Conservation (phyloP, 768 basidiomycete species). For the Suillus decipiens region DNA sequence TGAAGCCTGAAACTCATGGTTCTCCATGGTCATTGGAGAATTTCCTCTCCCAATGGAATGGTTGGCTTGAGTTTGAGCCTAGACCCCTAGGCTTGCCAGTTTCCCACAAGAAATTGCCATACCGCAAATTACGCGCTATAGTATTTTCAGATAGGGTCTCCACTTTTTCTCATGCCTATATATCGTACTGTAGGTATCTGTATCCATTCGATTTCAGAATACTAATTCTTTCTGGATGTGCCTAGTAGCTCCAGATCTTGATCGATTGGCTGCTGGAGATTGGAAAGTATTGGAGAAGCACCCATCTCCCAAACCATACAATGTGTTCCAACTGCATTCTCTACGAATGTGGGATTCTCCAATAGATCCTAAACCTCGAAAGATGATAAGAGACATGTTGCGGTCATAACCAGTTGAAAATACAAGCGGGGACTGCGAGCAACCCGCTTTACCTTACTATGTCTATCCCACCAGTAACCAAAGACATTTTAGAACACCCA, state of each 20-base stretch:
- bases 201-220: too few species aligned
- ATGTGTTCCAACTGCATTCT: background rate
- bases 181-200: too few species aligned
- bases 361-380: background rate
- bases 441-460: conserved; percentile 35
- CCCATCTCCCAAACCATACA: background rate
- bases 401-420: conserved; percentile 13
- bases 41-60: background rate
- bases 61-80: background rate
- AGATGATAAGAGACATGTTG: conserved; percentile 8
- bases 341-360: background rate
- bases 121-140: background rate
- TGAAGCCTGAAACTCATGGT: background rate
- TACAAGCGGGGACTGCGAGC: background rate
- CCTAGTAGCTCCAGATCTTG: too few species aligned
- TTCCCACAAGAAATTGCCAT: background rate
- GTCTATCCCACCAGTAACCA: conserved; percentile 67
- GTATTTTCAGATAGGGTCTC: background rate
- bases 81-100: too few species aligned
- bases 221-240: too few species aligned
- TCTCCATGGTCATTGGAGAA: background rate
- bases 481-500: conserved; percentile 64
- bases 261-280: background rate
- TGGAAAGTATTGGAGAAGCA: background rate
- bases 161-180: too few species aligned